These are phyloP conservation scores for Phytopythium montanum DNA, from an alignment of 352 stramenopile genomes.

Conservation along the genomic window DNA sequence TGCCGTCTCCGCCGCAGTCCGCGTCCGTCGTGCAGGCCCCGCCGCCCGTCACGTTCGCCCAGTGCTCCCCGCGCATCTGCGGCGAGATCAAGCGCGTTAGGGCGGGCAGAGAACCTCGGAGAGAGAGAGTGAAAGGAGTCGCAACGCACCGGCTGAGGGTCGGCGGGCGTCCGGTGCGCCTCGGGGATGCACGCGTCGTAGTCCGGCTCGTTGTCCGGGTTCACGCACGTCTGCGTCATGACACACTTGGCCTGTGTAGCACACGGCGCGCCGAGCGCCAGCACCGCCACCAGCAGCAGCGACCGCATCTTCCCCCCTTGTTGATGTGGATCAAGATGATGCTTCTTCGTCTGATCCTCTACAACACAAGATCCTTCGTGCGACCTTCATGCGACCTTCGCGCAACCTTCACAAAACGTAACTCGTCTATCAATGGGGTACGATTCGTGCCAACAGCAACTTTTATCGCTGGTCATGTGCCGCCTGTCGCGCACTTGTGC, in stretches of 20 bases:
- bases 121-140: not conserved
- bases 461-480: not conserved
- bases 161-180: constrained; percentile 32
- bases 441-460: not conserved
- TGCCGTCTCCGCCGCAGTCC: constrained; percentile 43
- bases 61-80: constrained; percentile 27
- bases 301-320: not conserved
- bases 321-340: not conserved
- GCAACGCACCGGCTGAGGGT: constrained; percentile 31
- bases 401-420: no score
- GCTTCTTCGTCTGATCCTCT: not conserved
- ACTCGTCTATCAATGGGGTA: not conserved
- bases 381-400: no score
- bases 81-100: not conserved
- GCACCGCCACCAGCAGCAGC: not conserved
- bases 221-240: constrained; percentile 81
- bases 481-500: not conserved
- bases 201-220: constrained; percentile 64
- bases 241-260: constrained; percentile 29
- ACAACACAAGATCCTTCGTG: not conserved
- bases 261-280: constrained; percentile 5
- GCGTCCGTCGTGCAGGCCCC: constrained; percentile 41
- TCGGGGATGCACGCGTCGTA: constrained; percentile 73
- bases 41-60: constrained; percentile 61
- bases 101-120: not conserved